A percentile compares a stretch with the other conserved stretches of the same genome.
Evolutionary conservation across 148 eudicot species (phyloP).

Genomic region (Limonium bicolor): DNA sequence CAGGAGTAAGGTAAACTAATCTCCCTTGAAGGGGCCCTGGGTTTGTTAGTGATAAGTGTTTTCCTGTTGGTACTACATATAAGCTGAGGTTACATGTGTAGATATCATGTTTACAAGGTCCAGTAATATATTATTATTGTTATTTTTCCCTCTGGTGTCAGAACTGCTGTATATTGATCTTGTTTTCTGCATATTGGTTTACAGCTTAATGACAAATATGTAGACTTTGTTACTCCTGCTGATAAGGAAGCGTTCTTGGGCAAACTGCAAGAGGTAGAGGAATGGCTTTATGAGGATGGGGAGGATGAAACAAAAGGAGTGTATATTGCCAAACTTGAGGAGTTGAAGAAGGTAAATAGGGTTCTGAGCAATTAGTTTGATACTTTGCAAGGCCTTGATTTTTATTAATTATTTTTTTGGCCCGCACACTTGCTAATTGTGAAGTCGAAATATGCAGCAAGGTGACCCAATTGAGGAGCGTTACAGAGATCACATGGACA

Average conservation of each 20-base stretch:
- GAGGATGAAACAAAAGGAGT: slow-evolving; percentile 96
- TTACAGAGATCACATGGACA: slow-evolving; percentile 52
- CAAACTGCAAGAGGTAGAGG: slow-evolving; percentile 75
- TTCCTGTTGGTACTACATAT: no score
- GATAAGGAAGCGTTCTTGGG: slow-evolving; percentile 62
- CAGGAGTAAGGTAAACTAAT: slow-evolving; percentile 59
- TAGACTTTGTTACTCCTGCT: slow-evolving; percentile 48
- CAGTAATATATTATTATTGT: background rate
- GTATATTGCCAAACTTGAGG: slow-evolving; percentile 83
- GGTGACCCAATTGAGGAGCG: slow-evolving; percentile 91
- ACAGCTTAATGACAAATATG: slow-evolving; percentile 77
- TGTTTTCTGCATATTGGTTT: no score
- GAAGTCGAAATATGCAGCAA: slow-evolving; percentile 51
- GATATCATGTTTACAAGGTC: no score
- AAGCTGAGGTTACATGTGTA: no score
- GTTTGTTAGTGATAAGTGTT: no score
- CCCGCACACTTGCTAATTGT: no score
- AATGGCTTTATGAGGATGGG: slow-evolving; percentile 95
- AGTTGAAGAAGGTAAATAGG: slow-evolving; percentile 60
- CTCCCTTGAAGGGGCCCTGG: no score
- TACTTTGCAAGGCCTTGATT: no score
- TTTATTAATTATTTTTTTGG: no score
- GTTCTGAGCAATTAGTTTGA: background rate
- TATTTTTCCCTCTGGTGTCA: no score
- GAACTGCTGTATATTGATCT: no score